These are phyloP conservation scores for Aureobasidium sp. DNA, from an alignment of 2,329 filamentous ascomycete genomes.

Conservation along the genomic window DNA sequence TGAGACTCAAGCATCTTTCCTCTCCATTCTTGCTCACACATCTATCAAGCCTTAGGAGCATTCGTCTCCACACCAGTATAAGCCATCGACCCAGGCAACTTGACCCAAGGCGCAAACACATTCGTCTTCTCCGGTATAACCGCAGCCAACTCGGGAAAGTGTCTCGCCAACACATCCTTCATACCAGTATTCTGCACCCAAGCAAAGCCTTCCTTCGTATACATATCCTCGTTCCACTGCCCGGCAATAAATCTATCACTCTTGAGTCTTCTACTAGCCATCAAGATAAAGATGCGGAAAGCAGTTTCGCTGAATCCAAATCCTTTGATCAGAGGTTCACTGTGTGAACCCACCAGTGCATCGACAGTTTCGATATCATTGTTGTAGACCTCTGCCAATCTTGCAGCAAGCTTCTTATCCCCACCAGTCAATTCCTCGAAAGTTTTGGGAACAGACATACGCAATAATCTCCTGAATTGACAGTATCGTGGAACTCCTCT, in stretches of 20 bases:
- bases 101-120: conserved; percentile 40
- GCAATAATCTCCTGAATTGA: conserved; percentile 50
- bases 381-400: conserved; percentile 44
- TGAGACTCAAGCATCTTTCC: too few species aligned
- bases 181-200: conserved; percentile 51
- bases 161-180: conserved; percentile 48
- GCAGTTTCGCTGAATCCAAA: conserved; percentile 57
- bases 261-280: conserved; percentile 49
- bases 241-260: conserved; percentile 52
- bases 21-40: too few species aligned
- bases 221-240: conserved; percentile 44
- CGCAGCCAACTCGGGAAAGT: conserved; percentile 46
- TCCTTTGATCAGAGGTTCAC: conserved; percentile 48
- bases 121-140: conserved; percentile 37
- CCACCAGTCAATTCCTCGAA: conserved; percentile 48
- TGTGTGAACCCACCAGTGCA: conserved; percentile 46
- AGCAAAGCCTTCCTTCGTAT: conserved; percentile 45
- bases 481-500: conserved; percentile 53
- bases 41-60: conserved; percentile 12
- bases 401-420: conserved; percentile 39
- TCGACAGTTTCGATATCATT: conserved; percentile 50
- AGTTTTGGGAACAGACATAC: conserved; percentile 38
- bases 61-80: conserved; percentile 35
- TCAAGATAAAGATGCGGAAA: conserved; percentile 52
- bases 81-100: conserved; percentile 28